phyloP scores from a whole-genome alignment of 2,329 filamentous ascomycete species.

The Nemania bipapillata region DNA sequence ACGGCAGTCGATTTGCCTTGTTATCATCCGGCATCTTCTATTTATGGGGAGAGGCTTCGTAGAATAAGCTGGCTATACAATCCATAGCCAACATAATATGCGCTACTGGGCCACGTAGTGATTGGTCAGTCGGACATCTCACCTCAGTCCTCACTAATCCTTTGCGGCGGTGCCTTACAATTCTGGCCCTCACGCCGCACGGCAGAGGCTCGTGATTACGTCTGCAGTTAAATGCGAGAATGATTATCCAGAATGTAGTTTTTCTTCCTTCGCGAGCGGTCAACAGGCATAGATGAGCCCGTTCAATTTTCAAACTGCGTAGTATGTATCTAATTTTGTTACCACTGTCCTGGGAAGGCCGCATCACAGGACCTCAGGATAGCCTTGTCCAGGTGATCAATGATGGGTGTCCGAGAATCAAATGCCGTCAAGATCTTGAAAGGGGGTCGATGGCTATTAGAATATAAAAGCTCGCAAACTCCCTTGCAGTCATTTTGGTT shows the following conservation, averaged over 20 bases:
- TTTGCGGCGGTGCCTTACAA: conserved; percentile 9
- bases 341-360: neutral
- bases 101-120: neutral
- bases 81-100: neutral
- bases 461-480: conserved; percentile 18
- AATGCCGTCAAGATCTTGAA: neutral
- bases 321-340: neutral
- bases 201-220: conserved; percentile 1
- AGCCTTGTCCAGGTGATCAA: neutral
- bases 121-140: conserved; percentile 17
- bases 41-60: conserved; percentile 4
- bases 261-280: no score
- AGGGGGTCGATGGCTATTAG: neutral
- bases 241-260: neutral
- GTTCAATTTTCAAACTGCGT: neutral
- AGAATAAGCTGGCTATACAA: conserved; percentile 14
- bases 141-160: conserved; percentile 12
- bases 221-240: neutral
- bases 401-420: no score
- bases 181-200: neutral
- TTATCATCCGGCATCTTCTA: neutral
- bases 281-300: neutral
- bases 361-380: neutral
- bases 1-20: neutral
- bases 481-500: neutral